Base-by-base conservation (phyloP, 768 basidiomycete genomes). In the Russula abietina region DNA sequence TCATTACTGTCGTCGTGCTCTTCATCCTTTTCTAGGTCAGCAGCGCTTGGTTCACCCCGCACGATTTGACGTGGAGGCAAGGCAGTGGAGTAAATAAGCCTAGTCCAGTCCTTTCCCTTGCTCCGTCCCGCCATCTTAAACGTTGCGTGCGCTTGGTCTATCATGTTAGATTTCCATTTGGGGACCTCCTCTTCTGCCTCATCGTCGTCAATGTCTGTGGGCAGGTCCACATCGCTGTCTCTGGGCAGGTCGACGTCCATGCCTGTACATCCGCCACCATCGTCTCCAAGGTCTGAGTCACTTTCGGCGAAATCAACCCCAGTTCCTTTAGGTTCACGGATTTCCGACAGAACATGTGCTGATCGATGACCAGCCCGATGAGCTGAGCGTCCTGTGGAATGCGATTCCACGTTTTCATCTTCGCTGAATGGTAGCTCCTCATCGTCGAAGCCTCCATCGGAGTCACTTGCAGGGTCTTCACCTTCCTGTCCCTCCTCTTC, bases 51-150 rank as follows among this genome's bases (percentile, higher is more conserved):
- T 11, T 75, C 72, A 8, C 81, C 83, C 1, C 72, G 70, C 1
- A 88, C 70, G 45, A 95, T 84, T 69, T 91, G 80, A 59, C 82
- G 79, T 0, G 93, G 88, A 4, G 87, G 81, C 12, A 93, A 79
- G 4, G 79, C 72, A 49, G 81, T 81, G 43, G 80, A 79, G 73
- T 98, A 98, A 57, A 98, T 91, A 51, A 96, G 81, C 56, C 86
- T 86, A 70, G 86, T 91, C 84, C 93, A 90, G 71, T 96, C 85
- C 68, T 82, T 84, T 62, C 80, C 79, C 41, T 78, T 77, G 10
- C 73, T 76, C 28, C 65, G 57, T 16, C 74, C 69, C 0, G 72
- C 73, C 9, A 77, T 75, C 3, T 79, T 73, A 52, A 82, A 80
- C 22, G 77, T 71, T 14, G 76, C 75, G 11, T 76, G 75, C 60